Base-by-base conservation (phyloP, 192 early-diverging fungal species). In the Thamnidium elegans region DNA sequence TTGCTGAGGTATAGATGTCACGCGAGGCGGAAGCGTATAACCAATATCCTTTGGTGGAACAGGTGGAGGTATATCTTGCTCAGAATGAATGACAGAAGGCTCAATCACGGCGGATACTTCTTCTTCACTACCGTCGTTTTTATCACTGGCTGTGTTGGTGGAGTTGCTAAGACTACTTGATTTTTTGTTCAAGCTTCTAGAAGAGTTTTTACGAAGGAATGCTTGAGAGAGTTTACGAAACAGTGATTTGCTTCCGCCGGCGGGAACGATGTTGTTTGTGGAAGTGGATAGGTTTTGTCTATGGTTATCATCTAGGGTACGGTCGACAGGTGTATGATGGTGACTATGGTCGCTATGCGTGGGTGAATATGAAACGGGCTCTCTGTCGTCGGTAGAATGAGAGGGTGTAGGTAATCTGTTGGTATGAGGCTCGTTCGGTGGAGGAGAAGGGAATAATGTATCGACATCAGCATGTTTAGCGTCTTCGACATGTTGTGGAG, bases 141-240 rank as follows among this genome's bases (percentile, higher is more conserved):
- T 9, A 48, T 59, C 42, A 10, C 42, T 44, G 8, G n/a, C 17
- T 5, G 43, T 23, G 11, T 31, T 44, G 3, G n/a, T 59, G 3
- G 36, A 14, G 39, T 11, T 45, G 7, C 58, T 59, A 5, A 13
- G 17, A 59, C 36, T 26, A 23, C 21, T 59, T 45, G 20, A 14
- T 19, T 55, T 64, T 34, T 51, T 50, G 26, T 44, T 64, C 14
- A 54, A n/a, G n/a, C 20, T 44, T 36, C 52, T 64, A 13, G 50
- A 50, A 14, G 63, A 64, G 7, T 30, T 53, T 8, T 42, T 50
- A n/a, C 51, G 50, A n/a, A 54, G 48, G 14, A 64, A 39, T 19
- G 63, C 63, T 8, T 64, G 51, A 4, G 63, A 64, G 11, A 64
- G 19, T 23, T 64, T 64, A n/a, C 63, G 50, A 19, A 64, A 53